Conservation (phyloP, 225 moss, liverwort and hornwort genomes). For the Bryum argenteum region DNA sequence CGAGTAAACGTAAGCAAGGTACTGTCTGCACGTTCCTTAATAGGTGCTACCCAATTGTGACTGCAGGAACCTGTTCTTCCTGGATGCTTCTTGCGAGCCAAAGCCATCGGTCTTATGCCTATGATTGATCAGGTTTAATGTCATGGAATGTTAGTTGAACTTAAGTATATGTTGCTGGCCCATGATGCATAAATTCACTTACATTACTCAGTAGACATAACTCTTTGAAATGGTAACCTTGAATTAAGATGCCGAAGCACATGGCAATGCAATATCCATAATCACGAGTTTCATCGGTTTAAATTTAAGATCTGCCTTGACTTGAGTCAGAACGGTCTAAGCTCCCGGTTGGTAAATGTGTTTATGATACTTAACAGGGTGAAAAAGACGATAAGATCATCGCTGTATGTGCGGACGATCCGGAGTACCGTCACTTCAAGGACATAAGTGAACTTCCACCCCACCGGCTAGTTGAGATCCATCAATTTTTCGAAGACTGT, state of each 20-base stretch:
- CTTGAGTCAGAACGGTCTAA: too few relatives aligned
- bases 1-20: too few relatives aligned
- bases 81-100: conserved; percentile 79
- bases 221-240: too few relatives aligned
- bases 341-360: background rate
- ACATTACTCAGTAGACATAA: too few relatives aligned
- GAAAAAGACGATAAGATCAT: conserved; percentile 94
- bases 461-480: conserved; percentile 77
- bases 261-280: background rate
- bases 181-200: background rate
- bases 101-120: conserved; percentile 84
- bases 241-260: too few relatives aligned
- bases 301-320: too few relatives aligned
- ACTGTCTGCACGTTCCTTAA: too few relatives aligned
- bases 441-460: conserved; percentile 86
- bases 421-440: conserved; percentile 67
- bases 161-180: background rate
- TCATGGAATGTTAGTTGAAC: too few relatives aligned
- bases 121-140: conserved; percentile 80
- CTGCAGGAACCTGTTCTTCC: conserved; percentile 81
- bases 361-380: conserved; percentile 41
- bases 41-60: conserved; percentile 1
- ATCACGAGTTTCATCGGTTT: background rate
- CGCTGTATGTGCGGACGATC: conserved; percentile 84
- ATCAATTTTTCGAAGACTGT: conserved; percentile 90